A percentile compares a stretch with the other conserved stretches of the same genome.
Evolutionary conservation across 257 asterid genomes (phyloP).

Genomic region (Solanum commersonii): DNA sequence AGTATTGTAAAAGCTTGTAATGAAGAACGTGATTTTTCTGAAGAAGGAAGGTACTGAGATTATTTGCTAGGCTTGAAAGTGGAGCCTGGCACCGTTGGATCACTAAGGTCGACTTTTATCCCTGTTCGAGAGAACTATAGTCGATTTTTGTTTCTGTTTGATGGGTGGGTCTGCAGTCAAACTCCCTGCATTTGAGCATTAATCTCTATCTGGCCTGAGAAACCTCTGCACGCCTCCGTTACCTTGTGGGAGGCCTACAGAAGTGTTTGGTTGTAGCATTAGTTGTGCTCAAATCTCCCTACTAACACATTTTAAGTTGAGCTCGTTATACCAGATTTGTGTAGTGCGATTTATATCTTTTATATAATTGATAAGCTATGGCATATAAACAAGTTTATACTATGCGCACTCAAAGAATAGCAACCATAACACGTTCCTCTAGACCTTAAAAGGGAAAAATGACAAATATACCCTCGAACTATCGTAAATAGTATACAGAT

Average conservation of each 20-base stretch:
- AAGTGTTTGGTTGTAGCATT: neutral
- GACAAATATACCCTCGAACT: rapidly evolving
- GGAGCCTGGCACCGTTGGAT: neutral
- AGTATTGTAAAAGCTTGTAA: neutral
- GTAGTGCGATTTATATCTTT: neutral
- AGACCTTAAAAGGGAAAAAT: neutral
- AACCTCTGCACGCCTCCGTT: neutral
- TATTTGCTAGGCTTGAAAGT: neutral
- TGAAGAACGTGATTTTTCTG: neutral
- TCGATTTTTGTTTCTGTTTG: neutral
- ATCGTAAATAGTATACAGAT: too few species aligned
- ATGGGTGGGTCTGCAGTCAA: neutral
- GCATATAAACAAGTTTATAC: too few species aligned
- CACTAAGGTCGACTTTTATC: neutral
- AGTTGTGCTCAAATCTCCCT: neutral
- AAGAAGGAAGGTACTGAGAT: neutral
- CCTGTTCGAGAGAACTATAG: neutral
- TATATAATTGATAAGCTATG: neutral
- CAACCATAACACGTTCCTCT: neutral
- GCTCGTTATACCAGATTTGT: neutral
- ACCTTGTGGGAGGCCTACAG: neutral
- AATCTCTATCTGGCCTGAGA: neutral
- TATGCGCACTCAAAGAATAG: neutral
- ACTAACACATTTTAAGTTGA: neutral
- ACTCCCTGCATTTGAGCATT: too few species aligned